Base-by-base conservation (phyloP, 78 protist species). In the Emiliania huxleyi region DNA sequence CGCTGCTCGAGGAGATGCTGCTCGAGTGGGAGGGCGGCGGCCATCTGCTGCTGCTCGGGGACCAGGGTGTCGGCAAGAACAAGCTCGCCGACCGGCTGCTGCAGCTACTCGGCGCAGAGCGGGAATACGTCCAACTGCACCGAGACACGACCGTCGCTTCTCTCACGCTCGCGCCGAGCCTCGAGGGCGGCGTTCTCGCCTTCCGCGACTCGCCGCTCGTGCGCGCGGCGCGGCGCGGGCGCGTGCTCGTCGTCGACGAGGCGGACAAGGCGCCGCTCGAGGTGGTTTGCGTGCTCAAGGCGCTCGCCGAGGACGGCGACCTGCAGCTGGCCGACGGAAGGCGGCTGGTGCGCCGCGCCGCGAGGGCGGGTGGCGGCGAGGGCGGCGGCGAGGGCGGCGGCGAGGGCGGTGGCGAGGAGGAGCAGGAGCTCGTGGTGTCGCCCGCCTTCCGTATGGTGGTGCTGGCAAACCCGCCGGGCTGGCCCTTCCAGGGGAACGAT, bases 111-210 rank as follows among this genome's bases (percentile, higher is more conserved):
- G 6, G 33, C 21, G 29, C 6, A 15, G 95, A 94, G 45, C 89
- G 97, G 15, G 96, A 97, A 83, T 97, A 97, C 92, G n/a, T 96
- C 26, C 98, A 97, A 62, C 96, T 97, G 29, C 98, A 97, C 92
- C 95, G 98, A 2, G 98, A 97, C 94, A 94, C 96, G 0, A 97
- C 97, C 5, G 96, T 97, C n/a, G 84, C 79, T 5, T 15, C 95
- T 11, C 93, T 96, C 37, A 96, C 97, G 18, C 77, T 79, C 4
- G 6, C n/a, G 52, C 97, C 98, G 0, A 33, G 90, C 5, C 45
- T 96, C 87, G 33, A 26, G 1, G 85, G 56, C 15, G 96, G 96
- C n/a, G 33, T 21, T 3, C 1, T 96, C 73, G 19, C 88, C 26
- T 95, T 88, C 84, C 81, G 52, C 0, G 96, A 95, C 77, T 42